phyloP scores from a whole-genome alignment of 768 basidiomycete genomes.

The Kwoniella dendrophila region DNA sequence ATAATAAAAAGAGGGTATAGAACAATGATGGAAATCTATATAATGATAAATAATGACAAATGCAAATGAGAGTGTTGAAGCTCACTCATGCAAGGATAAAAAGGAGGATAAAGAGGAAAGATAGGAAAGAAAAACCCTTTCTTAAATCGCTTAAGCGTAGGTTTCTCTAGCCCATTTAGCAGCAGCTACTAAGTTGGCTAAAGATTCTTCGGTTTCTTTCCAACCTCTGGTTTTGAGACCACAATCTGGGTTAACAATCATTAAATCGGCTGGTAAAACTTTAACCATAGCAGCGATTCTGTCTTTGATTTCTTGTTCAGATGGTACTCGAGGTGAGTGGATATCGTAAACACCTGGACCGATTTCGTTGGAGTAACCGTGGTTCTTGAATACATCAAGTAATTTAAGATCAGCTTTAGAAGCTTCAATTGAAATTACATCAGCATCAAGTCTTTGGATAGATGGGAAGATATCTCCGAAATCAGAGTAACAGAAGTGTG shows the following conservation, averaged over 20 bases:
- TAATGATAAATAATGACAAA: conserved; percentile 13
- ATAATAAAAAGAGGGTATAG: conserved; percentile 30
- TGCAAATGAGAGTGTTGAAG: conserved; percentile 39
- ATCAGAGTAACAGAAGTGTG: conserved; percentile 78
- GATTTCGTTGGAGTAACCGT: conserved; percentile 95
- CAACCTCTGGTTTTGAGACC: conserved; percentile 98
- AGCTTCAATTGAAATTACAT: conserved; percentile 98
- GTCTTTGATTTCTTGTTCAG: conserved; percentile 89
- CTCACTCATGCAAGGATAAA: no score
- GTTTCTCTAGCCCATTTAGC: conserved; percentile 89
- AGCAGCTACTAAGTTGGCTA: conserved; percentile 82
- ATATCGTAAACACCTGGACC: conserved; percentile 97
- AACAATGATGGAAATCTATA: conserved; percentile 28
- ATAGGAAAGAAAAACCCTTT: conserved; percentile 14
- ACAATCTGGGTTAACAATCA: conserved; percentile 96
- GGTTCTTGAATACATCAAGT: conserved; percentile 88
- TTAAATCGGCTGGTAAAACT: conserved; percentile 75
- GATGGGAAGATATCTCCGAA: conserved; percentile 98
- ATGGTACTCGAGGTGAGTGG: conserved; percentile 97
- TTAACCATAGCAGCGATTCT: conserved; percentile 81
- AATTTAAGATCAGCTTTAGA: conserved; percentile 99
- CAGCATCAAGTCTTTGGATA: conserved; percentile 93
- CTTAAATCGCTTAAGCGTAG: conserved; percentile 67
- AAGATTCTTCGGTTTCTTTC: conserved; percentile 93
- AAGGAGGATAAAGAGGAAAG: no score